Conservation (phyloP, 2,329 filamentous ascomycete species). For the Aurifilum marmelostoma region DNA sequence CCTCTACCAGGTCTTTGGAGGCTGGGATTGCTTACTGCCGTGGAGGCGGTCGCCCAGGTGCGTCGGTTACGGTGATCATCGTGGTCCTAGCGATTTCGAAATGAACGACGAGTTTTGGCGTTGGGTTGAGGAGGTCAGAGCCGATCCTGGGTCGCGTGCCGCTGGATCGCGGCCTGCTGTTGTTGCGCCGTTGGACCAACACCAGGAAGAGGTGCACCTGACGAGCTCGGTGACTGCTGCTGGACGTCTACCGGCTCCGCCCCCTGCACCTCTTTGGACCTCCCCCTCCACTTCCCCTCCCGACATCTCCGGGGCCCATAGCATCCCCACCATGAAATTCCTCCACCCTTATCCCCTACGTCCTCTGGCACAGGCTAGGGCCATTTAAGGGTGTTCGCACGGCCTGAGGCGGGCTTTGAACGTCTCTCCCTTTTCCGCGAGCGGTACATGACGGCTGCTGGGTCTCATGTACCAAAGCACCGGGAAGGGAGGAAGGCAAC, state of each 20-base stretch:
- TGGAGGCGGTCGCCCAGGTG: slow-evolving; percentile 21
- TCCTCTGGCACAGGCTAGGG: slow-evolving; percentile 9
- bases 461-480: slow-evolving; percentile 16
- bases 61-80: slow-evolving; percentile 8
- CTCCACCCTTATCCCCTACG: slow-evolving; percentile 4
- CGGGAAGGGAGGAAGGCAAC: slow-evolving; percentile 19
- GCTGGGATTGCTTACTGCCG: slow-evolving; percentile 26
- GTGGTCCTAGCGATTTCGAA: slow-evolving; percentile 21
- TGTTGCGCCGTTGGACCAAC: slow-evolving; percentile 11
- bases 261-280: slow-evolving; percentile 10
- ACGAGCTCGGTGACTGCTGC: slow-evolving; percentile 20
- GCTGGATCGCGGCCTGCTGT: slow-evolving; percentile 21
- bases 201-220: slow-evolving; percentile 14
- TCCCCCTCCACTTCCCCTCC: slow-evolving; percentile 5
- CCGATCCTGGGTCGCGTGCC: slow-evolving; percentile 3
- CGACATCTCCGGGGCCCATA: slow-evolving; percentile 11
- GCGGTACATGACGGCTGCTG: slow-evolving; percentile 16
- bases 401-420: not conserved
- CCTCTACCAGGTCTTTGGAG: slow-evolving; percentile 23
- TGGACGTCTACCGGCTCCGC: slow-evolving; percentile 16
- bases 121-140: slow-evolving; percentile 18
- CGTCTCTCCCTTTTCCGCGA: slow-evolving; percentile 18
- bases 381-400: not conserved
- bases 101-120: slow-evolving; percentile 21
- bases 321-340: not conserved